Evolutionary conservation across 768 basidiomycete genomes (phyloP), one percentile per base, ranked within the genome.

Genomic region (Tricholoma saponaceum): DNA sequence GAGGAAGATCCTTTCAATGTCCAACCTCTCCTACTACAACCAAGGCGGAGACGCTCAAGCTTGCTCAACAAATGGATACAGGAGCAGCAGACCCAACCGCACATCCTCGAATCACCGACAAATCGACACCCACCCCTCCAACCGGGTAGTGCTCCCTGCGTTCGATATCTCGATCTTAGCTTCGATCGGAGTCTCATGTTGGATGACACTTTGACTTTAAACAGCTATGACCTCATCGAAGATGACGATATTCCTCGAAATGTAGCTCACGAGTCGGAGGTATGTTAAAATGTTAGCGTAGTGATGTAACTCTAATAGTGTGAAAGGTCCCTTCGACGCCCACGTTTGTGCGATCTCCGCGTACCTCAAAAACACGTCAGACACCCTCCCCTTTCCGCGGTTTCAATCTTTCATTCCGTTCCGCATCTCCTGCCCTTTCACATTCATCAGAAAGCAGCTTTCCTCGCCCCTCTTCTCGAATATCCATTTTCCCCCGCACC

Each of bases 51-150:
- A 60, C 77, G 76, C 43, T 80, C 80, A n/a, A 81, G 79, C 63
- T 69, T 81, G 69, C 73, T 83, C 55, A 72, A 80, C 68, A 78
- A 78, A 63, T 83, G 81, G 81, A 81, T 83, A 50, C 68, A 74
- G 53, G 79, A 82, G 52, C 81, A 82, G 64, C 79, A 79, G 44
- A 58, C 57, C 44, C 67, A 53, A 54, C 43, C 60, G 41, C 54
- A 35, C 46, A 60, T 60, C 53, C 52, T 32, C 43, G 57, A 59
- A 25, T 58, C 64, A 28, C 44, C 59, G 50, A 52, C 67, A 47
- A 37, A 52, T 37, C 52, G 16, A 51, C 35, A 51, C 32, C 47
- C 59, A 55, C 52, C 43, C 59, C 39, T 66, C 20, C 61, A 69
- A 18, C 66, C 74, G 20, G 68, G 66, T 14, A 69, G 67, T 52